phyloP scores from a whole-genome alignment of 352 stramenopile species.

The Globisporangium acanthophoron region DNA sequence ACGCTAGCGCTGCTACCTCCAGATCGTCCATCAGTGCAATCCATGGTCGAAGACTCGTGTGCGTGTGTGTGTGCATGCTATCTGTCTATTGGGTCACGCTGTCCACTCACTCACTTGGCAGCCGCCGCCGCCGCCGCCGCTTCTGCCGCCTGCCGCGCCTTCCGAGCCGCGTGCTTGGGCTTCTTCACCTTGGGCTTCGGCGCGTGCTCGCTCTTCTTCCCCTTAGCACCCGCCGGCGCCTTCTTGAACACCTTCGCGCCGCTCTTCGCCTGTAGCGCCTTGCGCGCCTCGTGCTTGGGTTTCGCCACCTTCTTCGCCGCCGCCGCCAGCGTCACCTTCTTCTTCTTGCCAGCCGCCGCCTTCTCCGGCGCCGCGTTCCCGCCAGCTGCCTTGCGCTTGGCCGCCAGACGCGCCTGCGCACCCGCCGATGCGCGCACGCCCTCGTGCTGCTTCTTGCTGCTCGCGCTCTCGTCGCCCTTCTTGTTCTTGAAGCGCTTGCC shows the following conservation, averaged over 20 bases:
- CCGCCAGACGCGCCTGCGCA: slow-evolving; percentile 47
- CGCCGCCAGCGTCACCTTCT: slow-evolving; percentile 13
- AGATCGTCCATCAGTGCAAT: neutral
- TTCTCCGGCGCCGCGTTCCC: slow-evolving; percentile 5
- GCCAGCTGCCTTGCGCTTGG: slow-evolving; percentile 41
- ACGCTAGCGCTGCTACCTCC: neutral
- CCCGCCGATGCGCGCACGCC: slow-evolving; percentile 43
- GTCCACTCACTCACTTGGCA: slow-evolving; percentile 1
- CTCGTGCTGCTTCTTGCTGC: slow-evolving; percentile 39
- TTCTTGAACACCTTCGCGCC: slow-evolving; percentile 15
- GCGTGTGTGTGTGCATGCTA: neutral
- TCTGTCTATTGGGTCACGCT: slow-evolving; percentile 4
- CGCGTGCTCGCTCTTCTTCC: slow-evolving; percentile 13
- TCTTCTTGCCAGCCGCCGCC: slow-evolving; percentile 10
- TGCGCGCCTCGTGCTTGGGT: slow-evolving; percentile 54
- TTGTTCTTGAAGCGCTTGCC: slow-evolving; percentile 85
- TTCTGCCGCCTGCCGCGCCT: slow-evolving; percentile 48
- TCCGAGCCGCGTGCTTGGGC: slow-evolving; percentile 65
- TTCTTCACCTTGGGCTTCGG: slow-evolving; percentile 49
- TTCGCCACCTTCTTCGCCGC: slow-evolving; percentile 40
- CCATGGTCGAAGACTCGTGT: neutral
- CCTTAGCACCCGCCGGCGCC: slow-evolving; percentile 13
- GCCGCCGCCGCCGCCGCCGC: slow-evolving; percentile 18
- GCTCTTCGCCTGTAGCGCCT: slow-evolving; percentile 25
- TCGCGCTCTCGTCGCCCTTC: slow-evolving; percentile 37